These are phyloP conservation scores for Dactylis glomerata DNA, from an alignment of 176 grass and related monocot species.

Conservation along the genomic window DNA sequence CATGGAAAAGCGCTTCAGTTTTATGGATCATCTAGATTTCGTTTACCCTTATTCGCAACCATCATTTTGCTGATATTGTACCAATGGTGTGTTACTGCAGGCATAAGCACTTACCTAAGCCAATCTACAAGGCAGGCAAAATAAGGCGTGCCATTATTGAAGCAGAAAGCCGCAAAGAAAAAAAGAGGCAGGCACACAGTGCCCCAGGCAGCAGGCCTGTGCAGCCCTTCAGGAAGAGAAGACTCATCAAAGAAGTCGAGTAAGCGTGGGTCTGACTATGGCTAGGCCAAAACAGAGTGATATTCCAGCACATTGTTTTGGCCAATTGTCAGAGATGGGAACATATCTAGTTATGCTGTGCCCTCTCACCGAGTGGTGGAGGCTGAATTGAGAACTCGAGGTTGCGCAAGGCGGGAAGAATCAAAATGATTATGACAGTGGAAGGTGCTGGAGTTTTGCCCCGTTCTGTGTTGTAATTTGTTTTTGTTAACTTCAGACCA, in stretches of 20 bases:
- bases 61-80: not conserved
- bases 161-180: constrained; percentile 63
- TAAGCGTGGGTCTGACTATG: not conserved
- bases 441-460: not conserved
- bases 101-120: constrained; percentile 86
- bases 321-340: not conserved
- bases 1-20: not conserved
- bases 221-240: constrained; percentile 85
- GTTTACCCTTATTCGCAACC: not conserved
- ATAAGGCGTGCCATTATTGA: constrained; percentile 74
- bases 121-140: constrained; percentile 72
- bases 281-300: not conserved
- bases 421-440: not conserved
- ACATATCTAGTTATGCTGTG: not conserved
- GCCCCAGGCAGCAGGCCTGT: constrained; percentile 60
- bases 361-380: not conserved
- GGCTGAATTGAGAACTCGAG: not conserved
- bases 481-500: not conserved
- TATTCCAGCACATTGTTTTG: not conserved
- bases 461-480: not conserved
- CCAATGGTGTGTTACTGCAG: constrained; percentile 33
- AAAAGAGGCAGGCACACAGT: constrained; percentile 70
- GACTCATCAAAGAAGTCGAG: constrained; percentile 86
- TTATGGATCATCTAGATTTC: not conserved
- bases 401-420: not conserved